phyloP scores from a whole-genome alignment of 805 yeast species.

The Metschnikowia bowlesiae region DNA sequence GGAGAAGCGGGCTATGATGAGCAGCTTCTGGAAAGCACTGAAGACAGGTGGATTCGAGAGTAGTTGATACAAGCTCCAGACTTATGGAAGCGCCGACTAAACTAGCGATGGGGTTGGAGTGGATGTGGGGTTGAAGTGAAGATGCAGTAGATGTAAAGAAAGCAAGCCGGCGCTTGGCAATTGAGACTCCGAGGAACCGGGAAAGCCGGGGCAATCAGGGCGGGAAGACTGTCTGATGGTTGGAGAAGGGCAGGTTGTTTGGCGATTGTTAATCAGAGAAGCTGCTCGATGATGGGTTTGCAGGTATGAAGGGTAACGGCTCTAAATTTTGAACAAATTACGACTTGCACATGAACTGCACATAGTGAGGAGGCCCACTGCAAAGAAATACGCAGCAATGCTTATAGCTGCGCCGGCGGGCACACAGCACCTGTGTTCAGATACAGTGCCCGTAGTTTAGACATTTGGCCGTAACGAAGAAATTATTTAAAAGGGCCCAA shows the following conservation, averaged over 20 bases:
- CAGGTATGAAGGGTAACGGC: neutral
- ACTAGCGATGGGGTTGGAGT: neutral
- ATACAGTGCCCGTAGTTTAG: neutral
- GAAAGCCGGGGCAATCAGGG: neutral
- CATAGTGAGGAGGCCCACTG: neutral
- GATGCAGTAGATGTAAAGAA: neutral
- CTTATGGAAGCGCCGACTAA: neutral
- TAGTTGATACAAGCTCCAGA: neutral
- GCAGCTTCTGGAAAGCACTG: neutral
- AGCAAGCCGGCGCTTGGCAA: neutral
- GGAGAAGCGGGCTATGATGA: neutral
- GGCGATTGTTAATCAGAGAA: neutral
- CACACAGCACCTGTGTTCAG: neutral
- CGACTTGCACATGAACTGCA: slow-evolving; percentile 3
- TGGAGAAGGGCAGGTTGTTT: neutral
- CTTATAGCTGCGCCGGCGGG: neutral
- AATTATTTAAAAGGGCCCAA: too few relatives aligned
- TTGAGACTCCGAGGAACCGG: neutral
- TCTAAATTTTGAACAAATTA: neutral
- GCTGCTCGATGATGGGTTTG: neutral
- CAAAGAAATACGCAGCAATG: slow-evolving; percentile 3
- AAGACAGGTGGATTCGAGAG: neutral
- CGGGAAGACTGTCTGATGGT: neutral
- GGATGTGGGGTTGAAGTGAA: neutral
- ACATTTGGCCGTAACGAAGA: neutral